Base-by-base conservation (phyloP, 2,329 filamentous ascomycete species). In the Basipetospora chlamydospora region DNA sequence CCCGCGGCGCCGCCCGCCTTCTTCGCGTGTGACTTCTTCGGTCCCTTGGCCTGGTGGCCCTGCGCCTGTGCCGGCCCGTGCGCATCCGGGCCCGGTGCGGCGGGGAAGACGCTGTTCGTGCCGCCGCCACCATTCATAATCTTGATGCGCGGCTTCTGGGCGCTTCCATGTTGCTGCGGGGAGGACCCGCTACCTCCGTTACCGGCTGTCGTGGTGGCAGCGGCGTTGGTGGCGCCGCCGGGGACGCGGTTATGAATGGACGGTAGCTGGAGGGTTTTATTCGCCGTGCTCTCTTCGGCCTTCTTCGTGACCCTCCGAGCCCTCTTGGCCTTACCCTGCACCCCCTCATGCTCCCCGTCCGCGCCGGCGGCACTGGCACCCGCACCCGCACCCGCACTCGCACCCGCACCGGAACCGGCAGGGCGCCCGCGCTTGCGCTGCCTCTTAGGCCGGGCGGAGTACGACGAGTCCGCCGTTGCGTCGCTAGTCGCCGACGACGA, bases 401-500 rank as follows among this genome's bases (percentile, higher is more conserved):
- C n/a, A n/a, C n/a, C n/a, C n/a, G n/a, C n/a, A 4, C 68, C 60
- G 2, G 61, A 58, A n/a, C n/a, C n/a, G n/a, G n/a, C n/a, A n/a
- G n/a, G n/a, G n/a, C n/a, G n/a, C n/a, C n/a, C n/a, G 55, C 68
- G 71, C 34, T 66, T 64, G 45, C 67, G 67, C 45, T 67, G 66
- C 7, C 66, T 60, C 49, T 71, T 72, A 20, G 67, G 66, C 4
- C 69, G 60, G 42, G 73, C 62, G 1, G 68, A 68, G 45, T 68
- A 68, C 5, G 56, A 61, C 0, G 68, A 70, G 35, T 65, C 64
- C 4, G 53, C 56, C 2, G 66, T 70, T 25, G 63, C 62, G 3
- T 55, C 55, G 6, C 63, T 65, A 8, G 59, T 63, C 6, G 65
- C 69, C 1, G 70, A 73, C 0, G 65, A 67, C 2, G 70, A 61